A percentile compares a stretch with the other conserved stretches of the same genome.
Evolutionary conservation across 108 stramenopile genomes (phyloP).

Genomic region (Cyclotella kingstonii): DNA sequence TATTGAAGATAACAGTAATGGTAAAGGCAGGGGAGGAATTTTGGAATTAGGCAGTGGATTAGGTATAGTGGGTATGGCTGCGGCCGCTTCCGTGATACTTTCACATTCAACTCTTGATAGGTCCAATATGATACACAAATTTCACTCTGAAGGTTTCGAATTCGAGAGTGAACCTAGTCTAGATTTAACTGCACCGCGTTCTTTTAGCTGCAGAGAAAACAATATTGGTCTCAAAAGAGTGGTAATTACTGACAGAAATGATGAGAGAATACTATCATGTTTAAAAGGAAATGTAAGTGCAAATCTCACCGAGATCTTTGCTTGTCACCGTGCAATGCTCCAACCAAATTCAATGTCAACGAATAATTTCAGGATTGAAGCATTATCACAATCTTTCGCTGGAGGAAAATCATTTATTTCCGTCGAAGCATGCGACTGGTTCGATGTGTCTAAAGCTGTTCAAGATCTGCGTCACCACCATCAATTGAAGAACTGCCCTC

Average conservation of each 20-base stretch:
- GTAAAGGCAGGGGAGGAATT: conserved; percentile 12
- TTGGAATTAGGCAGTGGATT: conserved; percentile 38
- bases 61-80: conserved; percentile 25
- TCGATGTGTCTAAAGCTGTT: conserved; percentile 6
- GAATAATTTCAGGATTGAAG: too few relatives aligned
- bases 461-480: background rate
- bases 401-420: background rate
- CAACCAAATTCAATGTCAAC: too few relatives aligned
- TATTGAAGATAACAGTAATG: background rate
- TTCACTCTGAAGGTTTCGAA: too few relatives aligned
- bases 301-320: background rate
- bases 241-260: conserved; percentile 23
- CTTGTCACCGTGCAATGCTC: background rate
- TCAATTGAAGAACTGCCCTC: conserved; percentile 3
- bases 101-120: too few relatives aligned
- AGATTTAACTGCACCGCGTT: too few relatives aligned
- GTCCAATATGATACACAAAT: too few relatives aligned
- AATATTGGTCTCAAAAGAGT: conserved; percentile 1
- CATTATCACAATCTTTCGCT: background rate
- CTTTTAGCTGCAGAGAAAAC: background rate
- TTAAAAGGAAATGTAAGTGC: conserved; percentile 19
- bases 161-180: too few relatives aligned
- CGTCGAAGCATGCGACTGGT: conserved; percentile 29
- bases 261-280: conserved; percentile 10
- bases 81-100: conserved; percentile 13